Base-by-base conservation (phyloP, 345 rosid genomes). In the Brassica cretica region DNA sequence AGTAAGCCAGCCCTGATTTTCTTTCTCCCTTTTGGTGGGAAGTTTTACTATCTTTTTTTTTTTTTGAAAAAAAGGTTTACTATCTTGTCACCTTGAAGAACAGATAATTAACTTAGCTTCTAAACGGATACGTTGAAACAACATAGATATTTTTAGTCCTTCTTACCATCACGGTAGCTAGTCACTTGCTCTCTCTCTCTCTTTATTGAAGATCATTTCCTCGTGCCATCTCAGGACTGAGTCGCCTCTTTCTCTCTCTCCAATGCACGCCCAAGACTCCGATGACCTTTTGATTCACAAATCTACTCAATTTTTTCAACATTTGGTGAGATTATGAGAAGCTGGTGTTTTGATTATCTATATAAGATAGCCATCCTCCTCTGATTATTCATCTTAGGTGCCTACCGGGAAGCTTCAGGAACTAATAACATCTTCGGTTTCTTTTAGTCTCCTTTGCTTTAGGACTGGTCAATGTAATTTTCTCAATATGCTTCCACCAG, bases 121-220 rank as follows among this genome's bases (percentile, higher is more conserved):
- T 65, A 65, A 18, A 35, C 49, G 68, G 5, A 64, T 64, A 64
- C 49, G 68, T 35, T 37, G 69, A 65, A 66, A 32, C 70, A 66
- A 11, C 70, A 66, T 39, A 9, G 53, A 37, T 21, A 37, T 66
- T 5, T 66, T 66, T 39, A 39, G 2, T 21, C 70, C 10, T 66
- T 19, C 70, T 53, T 66, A 66, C 55, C 70, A 66, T 64, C 70
- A 66, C 3, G 41, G 18, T 21, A 66, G 30, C 30, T 27, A 27
- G 32, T 21, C 70, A 66, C 55, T 66, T 66, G 16, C 0, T 39
- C 32, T 19, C 9, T 65, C 68, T 39, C 49, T 41, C 37, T 33
- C 56, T 39, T 19, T 11, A 39, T 12, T 21, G 56, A 66, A 66
- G 1, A 6, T 41, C 6, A 41, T 5, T 65, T 64, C 49, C 64